Base-by-base conservation (phyloP, 2,329 filamentous ascomycete genomes). In the Trichoderma koningiopsis region DNA sequence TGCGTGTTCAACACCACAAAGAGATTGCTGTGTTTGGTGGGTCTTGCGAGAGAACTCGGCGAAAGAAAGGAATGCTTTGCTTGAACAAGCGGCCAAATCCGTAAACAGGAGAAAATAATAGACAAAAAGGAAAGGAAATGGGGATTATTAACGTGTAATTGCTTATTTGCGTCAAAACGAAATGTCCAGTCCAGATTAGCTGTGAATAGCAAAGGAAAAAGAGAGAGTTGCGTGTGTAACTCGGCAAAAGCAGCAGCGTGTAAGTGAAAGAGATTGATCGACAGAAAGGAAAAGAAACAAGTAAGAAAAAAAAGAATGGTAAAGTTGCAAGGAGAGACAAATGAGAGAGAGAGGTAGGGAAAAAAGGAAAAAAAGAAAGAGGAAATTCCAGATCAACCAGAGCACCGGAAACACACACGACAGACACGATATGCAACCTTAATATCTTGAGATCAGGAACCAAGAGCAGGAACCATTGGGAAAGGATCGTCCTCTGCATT, bases 401-500 rank as follows among this genome's bases (percentile, higher is more conserved):
- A 70, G 56, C 70, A 56, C 66, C 40, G 64, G 70, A 73, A 61
- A 72, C 43, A 72, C 52, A 71, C 58, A 70, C 59, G 62, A 70
- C 61, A 68, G 71, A 72, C 68, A 69, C 61, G n/a, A 59, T 27
- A 57, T 68, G 53, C 55, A 68, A 63, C 55, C 27, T 63, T 68
- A 60, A 68, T 49, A 49, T 68, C 59, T 56, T 33, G 52, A 68
- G 59, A 70, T 40, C 29, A 66, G 65, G 56, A 52, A 55, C 59
- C 64, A 52, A 68, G 58, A 68, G 68, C 33, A 43, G 63, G 59
- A 68, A 49, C 35, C 37, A 65, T 68, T 70, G 53, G 68, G 56
- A 71, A 71, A 64, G 64, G 70, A 72, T 72, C 71, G 71, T 22
- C 71, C 68, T 40, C 35, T 24, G 63, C 19, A 70, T 70, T 70